A percentile compares a stretch with the other conserved stretches of the same genome.
These are phyloP conservation scores for Pisolithus sp. DNA, from an alignment of 768 basidiomycete species.

Conservation along the genomic window DNA sequence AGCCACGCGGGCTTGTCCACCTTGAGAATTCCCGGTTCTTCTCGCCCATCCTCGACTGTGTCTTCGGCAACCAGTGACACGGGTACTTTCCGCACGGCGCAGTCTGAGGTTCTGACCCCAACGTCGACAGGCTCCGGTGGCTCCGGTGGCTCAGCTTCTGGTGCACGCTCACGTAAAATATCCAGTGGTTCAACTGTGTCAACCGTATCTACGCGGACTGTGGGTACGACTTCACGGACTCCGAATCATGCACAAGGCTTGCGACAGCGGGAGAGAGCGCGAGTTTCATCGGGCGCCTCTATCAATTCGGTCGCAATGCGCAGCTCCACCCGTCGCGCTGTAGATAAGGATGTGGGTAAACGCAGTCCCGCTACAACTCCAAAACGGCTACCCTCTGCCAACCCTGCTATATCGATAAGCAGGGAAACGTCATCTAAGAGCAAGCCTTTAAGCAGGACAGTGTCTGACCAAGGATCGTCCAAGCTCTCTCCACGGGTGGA, in stretches of 20 bases:
- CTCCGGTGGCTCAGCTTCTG: slow-evolving; percentile 6
- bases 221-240: slow-evolving; percentile 20
- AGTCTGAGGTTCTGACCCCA: slow-evolving; percentile 23
- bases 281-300: slow-evolving; percentile 24
- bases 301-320: slow-evolving; percentile 17
- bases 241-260: background rate
- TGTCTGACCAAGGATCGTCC: background rate
- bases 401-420: slow-evolving; percentile 17
- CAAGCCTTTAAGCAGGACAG: slow-evolving; percentile 11
- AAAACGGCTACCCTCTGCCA: slow-evolving; percentile 18
- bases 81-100: slow-evolving; percentile 26
- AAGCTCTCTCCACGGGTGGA: background rate
- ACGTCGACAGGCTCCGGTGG: slow-evolving; percentile 20
- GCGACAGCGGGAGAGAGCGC: slow-evolving; percentile 5
- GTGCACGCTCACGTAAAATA: slow-evolving; percentile 22
- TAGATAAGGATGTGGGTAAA: slow-evolving; percentile 11
- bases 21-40: slow-evolving; percentile 25
- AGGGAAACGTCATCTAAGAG: slow-evolving; percentile 3
- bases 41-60: slow-evolving; percentile 23
- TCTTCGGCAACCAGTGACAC: slow-evolving; percentile 27
- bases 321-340: slow-evolving; percentile 15
- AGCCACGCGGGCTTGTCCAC: slow-evolving; percentile 18
- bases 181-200: slow-evolving; percentile 26
- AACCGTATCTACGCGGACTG: slow-evolving; percentile 24
- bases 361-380: slow-evolving; percentile 15